Base-by-base conservation (phyloP, 495 filamentous ascomycete species). In the Astrothelium subdiscretum region DNA sequence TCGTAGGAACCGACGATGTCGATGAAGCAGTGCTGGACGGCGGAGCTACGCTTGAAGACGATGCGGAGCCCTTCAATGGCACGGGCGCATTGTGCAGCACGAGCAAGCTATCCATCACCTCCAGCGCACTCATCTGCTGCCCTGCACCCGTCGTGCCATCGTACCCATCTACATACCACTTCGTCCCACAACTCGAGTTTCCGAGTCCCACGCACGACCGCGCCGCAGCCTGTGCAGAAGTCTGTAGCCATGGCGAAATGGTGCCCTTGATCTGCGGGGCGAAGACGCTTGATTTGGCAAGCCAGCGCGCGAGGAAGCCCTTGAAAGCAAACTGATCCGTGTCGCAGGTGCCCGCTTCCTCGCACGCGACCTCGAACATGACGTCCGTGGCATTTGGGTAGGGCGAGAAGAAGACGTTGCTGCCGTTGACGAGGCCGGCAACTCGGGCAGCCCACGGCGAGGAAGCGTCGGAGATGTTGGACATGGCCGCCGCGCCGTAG, bases 101-200 rank as follows among this genome's bases (percentile, higher is more conserved):
- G 24, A 74, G 62, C 61, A 74, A 83, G 12, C 81, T 81, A 62
- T 90, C 80, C 1, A 90, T 78, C 26, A 90, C 78, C 68, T 89
- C 85, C 66, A 92, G 76, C 3, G 82, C 87, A 3, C 81, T 80
- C 77, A 91, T 81, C 67, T 90, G 84, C 72, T 92, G 85, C 11
- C 88, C 88, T 12, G 77, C 66, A 5, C 77, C 77, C 22, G 48
- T 65, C 0, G 60, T 70, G 0, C 72, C 72, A 66, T 80, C 77
- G 54, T 65, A 79, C 20, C 59, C 68, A 2, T 70, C 72, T 11
- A 66, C 68, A 31, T 74, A 74, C 77, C 77, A 80, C 58, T 67
- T 68, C 32, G 59, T 51, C 1, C 72, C 72, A 51, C 73, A 75
- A 12, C 66, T 63, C 13, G 42, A 54, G 18, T 60, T 64, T 0